Conservation (phyloP, 192 early-diverging fungal species). For the Spizellomyces punctatus region DNA sequence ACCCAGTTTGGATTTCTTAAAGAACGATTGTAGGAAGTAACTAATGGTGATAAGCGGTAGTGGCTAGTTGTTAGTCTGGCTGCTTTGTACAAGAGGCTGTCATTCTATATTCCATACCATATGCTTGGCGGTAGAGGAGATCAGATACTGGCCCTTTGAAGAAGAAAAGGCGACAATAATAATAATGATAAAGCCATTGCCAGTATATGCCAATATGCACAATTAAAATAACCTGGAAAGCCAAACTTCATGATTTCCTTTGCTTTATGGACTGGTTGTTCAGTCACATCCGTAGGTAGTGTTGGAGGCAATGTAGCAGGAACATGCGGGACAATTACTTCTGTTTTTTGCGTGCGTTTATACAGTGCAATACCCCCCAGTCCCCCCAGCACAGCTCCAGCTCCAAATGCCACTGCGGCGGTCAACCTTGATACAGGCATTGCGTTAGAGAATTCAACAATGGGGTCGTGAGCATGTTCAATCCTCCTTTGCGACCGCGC, state of each 20-base stretch:
- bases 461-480: too few species aligned
- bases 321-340: background rate
- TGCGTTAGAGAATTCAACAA: too few species aligned
- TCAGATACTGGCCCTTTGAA: constrained; percentile 73
- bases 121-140: constrained; percentile 65
- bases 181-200: background rate
- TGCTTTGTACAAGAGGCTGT: background rate
- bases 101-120: constrained; percentile 32
- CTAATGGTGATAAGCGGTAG: background rate
- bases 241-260: constrained; percentile 30
- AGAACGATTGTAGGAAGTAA: constrained; percentile 75
- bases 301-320: background rate
- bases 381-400: background rate
- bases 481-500: too few species aligned
- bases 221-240: constrained; percentile 11
- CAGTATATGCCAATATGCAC: background rate
- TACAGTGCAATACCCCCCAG: background rate
- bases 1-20: constrained; percentile 78
- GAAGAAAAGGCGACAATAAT: background rate
- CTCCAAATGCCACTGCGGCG: constrained; percentile 2
- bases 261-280: background rate
- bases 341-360: background rate
- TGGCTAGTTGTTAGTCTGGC: background rate
- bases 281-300: background rate
- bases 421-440: too few species aligned